Percentiles rank a stretch among this genome's conserved stretches.
Conservation (phyloP, 2,329 filamentous ascomycete genomes). For the Hypoxylon sp. region DNA sequence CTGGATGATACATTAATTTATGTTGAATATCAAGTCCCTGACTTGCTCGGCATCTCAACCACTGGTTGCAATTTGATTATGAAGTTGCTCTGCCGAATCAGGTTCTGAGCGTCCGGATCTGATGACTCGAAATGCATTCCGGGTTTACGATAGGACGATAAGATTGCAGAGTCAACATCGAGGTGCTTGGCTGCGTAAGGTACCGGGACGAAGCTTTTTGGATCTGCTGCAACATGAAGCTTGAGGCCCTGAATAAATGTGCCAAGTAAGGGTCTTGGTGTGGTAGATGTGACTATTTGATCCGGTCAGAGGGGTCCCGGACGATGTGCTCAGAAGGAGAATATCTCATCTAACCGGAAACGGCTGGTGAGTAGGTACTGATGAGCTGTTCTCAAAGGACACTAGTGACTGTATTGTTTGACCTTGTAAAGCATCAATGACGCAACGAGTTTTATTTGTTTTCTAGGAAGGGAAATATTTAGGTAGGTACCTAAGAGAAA, state of each 20-base stretch:
- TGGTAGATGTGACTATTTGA: constrained; percentile 39
- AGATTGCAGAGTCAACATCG: constrained; percentile 12
- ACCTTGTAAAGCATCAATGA: neutral
- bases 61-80: constrained; percentile 31
- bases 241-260: constrained; percentile 33
- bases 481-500: too few species aligned
- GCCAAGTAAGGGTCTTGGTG: constrained; percentile 36
- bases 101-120: constrained; percentile 4
- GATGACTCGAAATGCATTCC: constrained; percentile 16
- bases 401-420: neutral
- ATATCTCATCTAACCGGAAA: constrained; percentile 26
- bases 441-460: neutral
- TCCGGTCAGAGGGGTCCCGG: constrained; percentile 26
- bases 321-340: constrained; percentile 7
- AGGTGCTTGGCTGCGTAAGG: constrained; percentile 41
- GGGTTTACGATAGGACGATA: constrained; percentile 18
- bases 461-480: too few species aligned
- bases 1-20: constrained; percentile 28
- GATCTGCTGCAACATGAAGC: constrained; percentile 43
- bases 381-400: constrained; percentile 1
- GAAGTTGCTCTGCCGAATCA: constrained; percentile 24
- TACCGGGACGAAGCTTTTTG: constrained; percentile 37
- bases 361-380: neutral
- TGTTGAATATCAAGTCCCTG: constrained; percentile 25
- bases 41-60: constrained; percentile 26